Percentiles rank a stretch among this genome's conserved stretches.
Evolutionary conservation across 2,329 filamentous ascomycete species (phyloP).

Genomic region (Ustilaginoidea virens): DNA sequence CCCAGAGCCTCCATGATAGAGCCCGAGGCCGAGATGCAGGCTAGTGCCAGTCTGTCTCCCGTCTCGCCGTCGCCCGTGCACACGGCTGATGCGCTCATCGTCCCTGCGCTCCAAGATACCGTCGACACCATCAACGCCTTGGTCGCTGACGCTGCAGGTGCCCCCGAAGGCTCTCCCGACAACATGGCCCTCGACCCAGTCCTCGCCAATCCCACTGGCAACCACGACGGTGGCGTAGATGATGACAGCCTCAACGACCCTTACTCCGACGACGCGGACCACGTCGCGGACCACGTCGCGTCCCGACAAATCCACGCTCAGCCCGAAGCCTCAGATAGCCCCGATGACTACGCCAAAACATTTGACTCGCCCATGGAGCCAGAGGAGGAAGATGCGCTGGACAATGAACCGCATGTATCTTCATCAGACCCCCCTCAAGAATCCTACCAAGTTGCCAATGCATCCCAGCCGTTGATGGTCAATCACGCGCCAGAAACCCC

Average conservation of each 20-base stretch:
- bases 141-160: slow-evolving; percentile 19
- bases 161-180: slow-evolving; percentile 13
- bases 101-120: slow-evolving; percentile 35
- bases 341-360: slow-evolving; percentile 35
- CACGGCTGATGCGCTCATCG: slow-evolving; percentile 27
- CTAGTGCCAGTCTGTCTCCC: slow-evolving; percentile 36
- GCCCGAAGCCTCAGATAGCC: slow-evolving; percentile 18
- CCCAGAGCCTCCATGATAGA: slow-evolving; percentile 27
- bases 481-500: slow-evolving; percentile 15
- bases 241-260: slow-evolving; percentile 33
- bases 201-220: slow-evolving; percentile 14
- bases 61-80: slow-evolving; percentile 34
- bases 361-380: slow-evolving; percentile 31
- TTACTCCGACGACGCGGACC: slow-evolving; percentile 25
- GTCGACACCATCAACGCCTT: slow-evolving; percentile 34
- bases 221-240: slow-evolving; percentile 23
- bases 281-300: no score
- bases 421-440: slow-evolving; percentile 19
- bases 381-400: slow-evolving; percentile 20
- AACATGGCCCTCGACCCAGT: slow-evolving; percentile 16
- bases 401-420: slow-evolving; percentile 26
- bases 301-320: slow-evolving; percentile 11
- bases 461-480: slow-evolving; percentile 21
- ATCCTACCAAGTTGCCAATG: slow-evolving; percentile 25
- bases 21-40: slow-evolving; percentile 30